A percentile compares a stretch with the other conserved stretches of the same genome.
Conservation (phyloP, 257 asterid species). For the Rhazya stricta region DNA sequence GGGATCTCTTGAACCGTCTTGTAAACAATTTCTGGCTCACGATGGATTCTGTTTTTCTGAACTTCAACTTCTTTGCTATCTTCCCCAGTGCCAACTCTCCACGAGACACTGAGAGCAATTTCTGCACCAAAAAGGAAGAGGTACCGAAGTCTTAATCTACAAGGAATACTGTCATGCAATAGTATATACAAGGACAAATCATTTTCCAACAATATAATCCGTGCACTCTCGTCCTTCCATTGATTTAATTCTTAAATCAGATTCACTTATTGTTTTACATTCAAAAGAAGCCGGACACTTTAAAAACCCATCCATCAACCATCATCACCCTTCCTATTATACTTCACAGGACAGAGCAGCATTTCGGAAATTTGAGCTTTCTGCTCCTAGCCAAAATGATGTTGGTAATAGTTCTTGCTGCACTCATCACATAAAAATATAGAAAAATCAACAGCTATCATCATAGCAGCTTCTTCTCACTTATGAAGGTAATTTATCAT, state of each 20-base stretch:
- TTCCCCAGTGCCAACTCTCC: constrained; percentile 62
- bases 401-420: background rate
- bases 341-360: background rate
- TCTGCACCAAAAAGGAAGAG: constrained; percentile 51
- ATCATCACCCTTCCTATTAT: background rate
- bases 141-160: background rate
- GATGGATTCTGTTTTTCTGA: constrained; percentile 67
- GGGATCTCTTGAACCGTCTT: constrained; percentile 68
- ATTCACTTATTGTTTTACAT: background rate
- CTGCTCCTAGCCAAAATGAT: background rate
- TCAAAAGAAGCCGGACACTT: background rate
- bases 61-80: constrained; percentile 87
- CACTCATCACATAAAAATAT: background rate
- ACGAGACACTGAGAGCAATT: constrained; percentile 38
- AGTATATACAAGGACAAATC: background rate
- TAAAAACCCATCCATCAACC: background rate
- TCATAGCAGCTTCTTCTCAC: background rate
- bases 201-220: background rate
- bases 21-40: constrained; percentile 75
- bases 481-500: background rate
- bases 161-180: background rate
- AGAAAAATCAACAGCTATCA: background rate
- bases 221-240: background rate
- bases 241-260: background rate
- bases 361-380: background rate